phyloP scores from a whole-genome alignment of 2,329 filamentous ascomycete genomes.

The Penicillium crustosum region DNA sequence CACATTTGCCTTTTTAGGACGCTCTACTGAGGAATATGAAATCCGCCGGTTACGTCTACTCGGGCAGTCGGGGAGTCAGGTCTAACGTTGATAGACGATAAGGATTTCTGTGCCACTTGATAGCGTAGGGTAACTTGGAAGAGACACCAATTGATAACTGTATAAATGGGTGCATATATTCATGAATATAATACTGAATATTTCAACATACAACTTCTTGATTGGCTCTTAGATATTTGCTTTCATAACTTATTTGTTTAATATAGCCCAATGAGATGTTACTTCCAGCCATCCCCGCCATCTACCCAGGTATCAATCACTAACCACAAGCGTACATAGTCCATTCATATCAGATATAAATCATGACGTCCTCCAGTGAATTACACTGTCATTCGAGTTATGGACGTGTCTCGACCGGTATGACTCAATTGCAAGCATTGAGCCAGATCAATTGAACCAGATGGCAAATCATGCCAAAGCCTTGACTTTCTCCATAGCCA shows the following conservation, averaged over 20 bases:
- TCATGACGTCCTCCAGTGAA: not conserved
- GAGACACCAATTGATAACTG: not conserved
- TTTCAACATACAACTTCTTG: not conserved
- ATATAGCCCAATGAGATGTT: not conserved
- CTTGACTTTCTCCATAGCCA: not conserved
- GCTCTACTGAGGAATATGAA: not conserved
- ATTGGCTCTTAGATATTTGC: not conserved
- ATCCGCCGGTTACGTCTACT: not conserved
- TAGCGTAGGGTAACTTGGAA: not conserved
- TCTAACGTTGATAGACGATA: slow-evolving; percentile 11
- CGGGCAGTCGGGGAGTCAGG: not conserved
- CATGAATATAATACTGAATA: not conserved
- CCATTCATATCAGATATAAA: not conserved
- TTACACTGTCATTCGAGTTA: not conserved
- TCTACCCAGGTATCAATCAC: not conserved
- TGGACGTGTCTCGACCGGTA: not conserved
- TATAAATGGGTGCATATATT: not conserved
- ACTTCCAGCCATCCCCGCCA: not conserved
- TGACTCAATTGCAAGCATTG: not conserved
- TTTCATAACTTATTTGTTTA: not conserved
- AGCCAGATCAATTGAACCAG: not conserved
- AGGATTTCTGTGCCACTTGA: not conserved
- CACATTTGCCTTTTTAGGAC: not conserved
- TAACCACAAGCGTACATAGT: not conserved
- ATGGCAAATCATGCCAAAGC: not conserved